These are phyloP conservation scores for Teratosphaeria viscida DNA, from an alignment of 2,329 filamentous ascomycete genomes.

Conservation along the genomic window DNA sequence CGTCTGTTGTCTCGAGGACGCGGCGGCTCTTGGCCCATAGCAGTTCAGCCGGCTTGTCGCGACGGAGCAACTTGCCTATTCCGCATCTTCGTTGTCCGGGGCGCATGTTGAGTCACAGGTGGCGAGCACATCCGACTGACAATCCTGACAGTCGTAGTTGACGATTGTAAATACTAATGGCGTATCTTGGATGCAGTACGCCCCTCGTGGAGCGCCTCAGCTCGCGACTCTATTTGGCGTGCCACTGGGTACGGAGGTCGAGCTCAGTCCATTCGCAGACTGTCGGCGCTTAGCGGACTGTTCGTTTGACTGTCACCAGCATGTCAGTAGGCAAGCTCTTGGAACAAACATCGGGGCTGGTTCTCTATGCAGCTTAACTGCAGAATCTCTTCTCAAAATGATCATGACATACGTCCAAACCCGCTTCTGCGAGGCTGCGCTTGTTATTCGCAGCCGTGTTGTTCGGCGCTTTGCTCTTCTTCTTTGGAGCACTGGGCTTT, in stretches of 20 bases:
- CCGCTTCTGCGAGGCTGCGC: slow-evolving; percentile 34
- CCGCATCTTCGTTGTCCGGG: background rate
- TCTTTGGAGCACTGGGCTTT: slow-evolving; percentile 33
- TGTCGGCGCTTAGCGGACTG: slow-evolving; percentile 25
- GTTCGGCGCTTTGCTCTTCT: slow-evolving; percentile 25
- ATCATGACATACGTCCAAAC: slow-evolving; percentile 35
- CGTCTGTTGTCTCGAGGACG: background rate
- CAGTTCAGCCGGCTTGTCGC: background rate
- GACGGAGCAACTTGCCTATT: background rate
- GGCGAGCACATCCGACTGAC: background rate
- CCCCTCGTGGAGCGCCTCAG: background rate
- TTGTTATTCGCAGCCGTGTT: slow-evolving; percentile 27
- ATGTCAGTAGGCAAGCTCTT: slow-evolving; percentile 1
- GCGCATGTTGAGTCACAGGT: background rate
- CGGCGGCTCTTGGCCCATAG: no score
- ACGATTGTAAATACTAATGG: background rate
- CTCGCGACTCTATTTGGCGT: background rate
- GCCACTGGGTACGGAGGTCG: slow-evolving; percentile 2
- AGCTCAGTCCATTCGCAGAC: slow-evolving; percentile 9
- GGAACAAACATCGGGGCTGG: background rate
- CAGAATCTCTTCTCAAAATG: background rate
- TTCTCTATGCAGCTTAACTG: background rate
- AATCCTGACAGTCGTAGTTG: background rate
- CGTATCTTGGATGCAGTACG: background rate
- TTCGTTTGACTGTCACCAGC: slow-evolving; percentile 16